phyloP scores from a whole-genome alignment of 495 filamentous ascomycete genomes.

The Xylaria flabelliformis region DNA sequence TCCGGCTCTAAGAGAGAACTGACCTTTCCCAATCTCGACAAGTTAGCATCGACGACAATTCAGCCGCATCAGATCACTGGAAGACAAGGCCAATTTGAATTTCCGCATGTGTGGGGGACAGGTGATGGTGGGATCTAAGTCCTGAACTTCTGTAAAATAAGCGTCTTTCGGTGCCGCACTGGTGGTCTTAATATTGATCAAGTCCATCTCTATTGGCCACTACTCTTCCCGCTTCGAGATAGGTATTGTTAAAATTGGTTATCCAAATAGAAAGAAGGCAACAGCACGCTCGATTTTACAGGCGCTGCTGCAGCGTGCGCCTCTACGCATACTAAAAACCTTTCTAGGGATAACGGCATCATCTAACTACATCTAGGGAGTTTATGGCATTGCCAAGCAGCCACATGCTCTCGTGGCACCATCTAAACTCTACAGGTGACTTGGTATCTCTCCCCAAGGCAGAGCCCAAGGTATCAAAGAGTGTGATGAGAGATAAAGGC shows the following conservation, averaged over 20 bases:
- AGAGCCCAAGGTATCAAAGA: too few relatives aligned
- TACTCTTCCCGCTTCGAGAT: not conserved
- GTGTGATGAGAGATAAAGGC: not conserved
- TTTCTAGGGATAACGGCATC: not conserved
- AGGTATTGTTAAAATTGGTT: not conserved
- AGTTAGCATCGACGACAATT: not conserved
- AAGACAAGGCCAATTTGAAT: not conserved
- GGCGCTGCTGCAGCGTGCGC: not conserved
- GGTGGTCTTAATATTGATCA: not conserved
- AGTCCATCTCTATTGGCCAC: not conserved
- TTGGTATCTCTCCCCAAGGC: not conserved
- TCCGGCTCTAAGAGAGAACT: slow-evolving; percentile 6
- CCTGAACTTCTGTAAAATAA: slow-evolving; percentile 5
- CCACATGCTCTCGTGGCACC: not conserved
- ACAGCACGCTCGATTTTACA: not conserved
- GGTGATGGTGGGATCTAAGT: not conserved
- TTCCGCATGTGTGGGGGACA: not conserved
- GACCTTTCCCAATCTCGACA: not conserved
- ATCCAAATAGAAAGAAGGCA: not conserved
- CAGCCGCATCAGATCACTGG: slow-evolving; percentile 16
- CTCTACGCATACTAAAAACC: not conserved
- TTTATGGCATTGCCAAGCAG: not conserved
- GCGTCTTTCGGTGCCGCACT: not conserved
- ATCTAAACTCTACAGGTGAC: not conserved
- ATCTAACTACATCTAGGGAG: not conserved